Conservation (phyloP, 108 stramenopile genomes). For the Ochromonas danica region DNA sequence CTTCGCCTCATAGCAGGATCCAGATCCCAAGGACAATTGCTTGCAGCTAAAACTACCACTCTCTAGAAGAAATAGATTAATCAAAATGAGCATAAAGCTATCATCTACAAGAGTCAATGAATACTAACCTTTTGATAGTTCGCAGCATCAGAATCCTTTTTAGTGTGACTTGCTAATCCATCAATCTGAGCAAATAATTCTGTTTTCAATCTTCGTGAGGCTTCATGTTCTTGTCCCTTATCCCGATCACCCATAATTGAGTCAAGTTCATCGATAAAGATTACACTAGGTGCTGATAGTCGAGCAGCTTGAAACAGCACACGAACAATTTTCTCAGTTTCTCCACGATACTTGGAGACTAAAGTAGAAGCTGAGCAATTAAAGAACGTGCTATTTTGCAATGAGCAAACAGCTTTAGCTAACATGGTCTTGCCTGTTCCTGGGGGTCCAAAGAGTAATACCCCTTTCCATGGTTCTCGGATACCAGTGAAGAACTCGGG, state of each 20-base stretch:
- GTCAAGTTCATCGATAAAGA: conserved; percentile 99
- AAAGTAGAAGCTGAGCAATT: conserved; percentile 69
- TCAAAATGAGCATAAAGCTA: not conserved
- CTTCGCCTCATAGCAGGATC: conserved; percentile 83
- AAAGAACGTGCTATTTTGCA: conserved; percentile 56
- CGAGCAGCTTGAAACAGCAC: conserved; percentile 70
- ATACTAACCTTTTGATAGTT: too few relatives aligned
- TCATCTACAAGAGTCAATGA: not conserved
- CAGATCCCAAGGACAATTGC: conserved; percentile 89
- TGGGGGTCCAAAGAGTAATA: conserved; percentile 70
- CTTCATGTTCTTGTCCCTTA: conserved; percentile 77
- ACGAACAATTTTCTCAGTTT: conserved; percentile 68
- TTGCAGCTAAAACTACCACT: conserved; percentile 77
- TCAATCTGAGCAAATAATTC: conserved; percentile 95
- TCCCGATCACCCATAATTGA: conserved; percentile 94
- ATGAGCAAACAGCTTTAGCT: conserved; percentile 32
- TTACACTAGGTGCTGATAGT: conserved; percentile 82
- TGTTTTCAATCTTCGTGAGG: conserved; percentile 82
- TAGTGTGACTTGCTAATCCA: conserved; percentile 47
- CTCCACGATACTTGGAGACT: conserved; percentile 74
- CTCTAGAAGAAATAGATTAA: conserved; percentile 22
- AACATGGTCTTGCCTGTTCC: conserved; percentile 46
- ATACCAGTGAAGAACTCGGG: conserved; percentile 74
- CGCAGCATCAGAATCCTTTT: not conserved
- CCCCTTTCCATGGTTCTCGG: conserved; percentile 66